phyloP scores from a whole-genome alignment of 768 basidiomycete genomes.

The Russula lepida region DNA sequence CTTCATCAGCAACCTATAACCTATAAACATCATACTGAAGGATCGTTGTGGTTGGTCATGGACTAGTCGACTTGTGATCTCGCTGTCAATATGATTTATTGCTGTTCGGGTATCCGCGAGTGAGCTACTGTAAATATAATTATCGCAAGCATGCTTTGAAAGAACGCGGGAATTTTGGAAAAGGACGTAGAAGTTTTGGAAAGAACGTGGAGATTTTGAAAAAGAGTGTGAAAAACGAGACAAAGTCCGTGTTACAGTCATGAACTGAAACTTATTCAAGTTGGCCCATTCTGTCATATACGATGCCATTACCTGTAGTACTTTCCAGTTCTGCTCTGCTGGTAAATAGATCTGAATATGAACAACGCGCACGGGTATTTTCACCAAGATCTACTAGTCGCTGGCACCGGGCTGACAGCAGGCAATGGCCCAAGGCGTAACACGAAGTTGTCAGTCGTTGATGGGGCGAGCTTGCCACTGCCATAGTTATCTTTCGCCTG shows the following conservation, averaged over 20 bases:
- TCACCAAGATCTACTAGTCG: constrained; percentile 1
- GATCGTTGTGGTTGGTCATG: too few relatives aligned
- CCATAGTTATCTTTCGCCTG: constrained; percentile 30
- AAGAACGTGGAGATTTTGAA: not conserved
- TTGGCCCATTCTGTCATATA: not conserved
- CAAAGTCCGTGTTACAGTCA: not conserved
- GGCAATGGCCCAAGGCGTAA: constrained; percentile 16
- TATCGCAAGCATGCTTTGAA: too few relatives aligned
- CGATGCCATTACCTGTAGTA: constrained; percentile 4
- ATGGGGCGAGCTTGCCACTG: constrained; percentile 20
- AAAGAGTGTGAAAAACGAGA: too few relatives aligned
- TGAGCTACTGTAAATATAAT: too few relatives aligned
- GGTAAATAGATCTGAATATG: not conserved
- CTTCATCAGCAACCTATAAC: too few relatives aligned
- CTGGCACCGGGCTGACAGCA: constrained; percentile 22
- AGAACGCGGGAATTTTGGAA: too few relatives aligned
- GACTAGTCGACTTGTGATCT: too few relatives aligned
- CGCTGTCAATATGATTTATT: too few relatives aligned
- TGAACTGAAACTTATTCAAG: not conserved
- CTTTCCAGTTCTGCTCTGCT: too few relatives aligned
- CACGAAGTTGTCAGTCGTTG: constrained; percentile 10
- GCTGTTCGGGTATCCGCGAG: too few relatives aligned
- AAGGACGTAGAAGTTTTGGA: not conserved
- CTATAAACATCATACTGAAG: too few relatives aligned
- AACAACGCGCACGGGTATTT: not conserved